Base-by-base conservation (phyloP, 805 yeast species). In the Trichomonascus vanleenenianus region DNA sequence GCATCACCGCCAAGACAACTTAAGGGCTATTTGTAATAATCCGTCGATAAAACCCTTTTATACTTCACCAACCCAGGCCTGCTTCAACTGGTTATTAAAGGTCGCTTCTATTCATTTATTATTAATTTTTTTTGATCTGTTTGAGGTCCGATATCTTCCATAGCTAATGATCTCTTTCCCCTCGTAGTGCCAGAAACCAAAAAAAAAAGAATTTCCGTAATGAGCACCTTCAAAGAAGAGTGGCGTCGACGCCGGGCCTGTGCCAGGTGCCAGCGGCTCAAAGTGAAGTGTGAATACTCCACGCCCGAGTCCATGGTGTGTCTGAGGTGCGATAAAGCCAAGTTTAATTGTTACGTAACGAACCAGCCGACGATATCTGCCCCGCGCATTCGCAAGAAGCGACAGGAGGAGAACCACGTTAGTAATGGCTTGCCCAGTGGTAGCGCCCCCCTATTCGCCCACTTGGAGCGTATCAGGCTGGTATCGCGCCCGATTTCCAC, bases 211-310 rank as follows among this genome's bases (percentile, higher is more conserved):
- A 5, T 22, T 22, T 5, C 27, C 27, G 22, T 3, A 34, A 20
- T 30, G 30, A 30, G 14, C 22, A 41, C 30, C 16, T 32, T 42
- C 30, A 30, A 20, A 9, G 44, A 20, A 11, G 48, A 43, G 27
- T 52, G 54, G 55, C 36, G 56, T 7, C 49, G 50, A 20, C 50
- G 40, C 18, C 51, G 48, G 36, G 57, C 57, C 6, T 54, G 57
- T 44, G 51, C 40, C 19, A 39, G 56, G 31, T 54, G 57, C 42
- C 44, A 55, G 15, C 25, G 50, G 22, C 39, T 43, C 31, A 53
- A 53, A 34, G 53, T 52, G 10, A 40, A 55, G 16, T 54, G 57
- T 30, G 51, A 53, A 31, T 52, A 52, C 30, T 53, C 43, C 8
- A 42, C 42, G 8, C 49, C 48, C 9, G 48, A 45, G 6, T 45